A percentile compares a stretch with the other conserved stretches of the same genome.
Conservation (phyloP, 495 filamentous ascomycete species). For the Daldinia childiae region DNA sequence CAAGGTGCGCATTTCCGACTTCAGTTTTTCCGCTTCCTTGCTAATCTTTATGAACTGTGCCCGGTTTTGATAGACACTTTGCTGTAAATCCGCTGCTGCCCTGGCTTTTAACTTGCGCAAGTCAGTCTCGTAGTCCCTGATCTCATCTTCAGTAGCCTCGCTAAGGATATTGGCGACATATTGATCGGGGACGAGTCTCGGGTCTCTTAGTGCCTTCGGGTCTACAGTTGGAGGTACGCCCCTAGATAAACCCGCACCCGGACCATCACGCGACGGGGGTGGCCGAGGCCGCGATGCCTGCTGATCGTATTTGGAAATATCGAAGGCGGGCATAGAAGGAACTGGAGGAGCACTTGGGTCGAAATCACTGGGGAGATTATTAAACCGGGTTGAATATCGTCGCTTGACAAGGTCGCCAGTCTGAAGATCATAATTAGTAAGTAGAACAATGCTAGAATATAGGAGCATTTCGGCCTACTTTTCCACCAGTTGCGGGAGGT, state of each 20-base stretch:
- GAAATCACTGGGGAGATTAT: slow-evolving; percentile 74
- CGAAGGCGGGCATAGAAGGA: slow-evolving; percentile 67
- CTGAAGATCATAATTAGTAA: slow-evolving; percentile 21
- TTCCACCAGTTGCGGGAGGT: slow-evolving; percentile 54
- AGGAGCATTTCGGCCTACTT: slow-evolving; percentile 41
- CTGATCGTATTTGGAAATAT: slow-evolving; percentile 61
- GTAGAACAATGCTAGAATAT: neutral
- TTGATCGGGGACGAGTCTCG: slow-evolving; percentile 76
- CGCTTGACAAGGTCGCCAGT: slow-evolving; percentile 94
- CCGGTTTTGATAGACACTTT: slow-evolving; percentile 97
- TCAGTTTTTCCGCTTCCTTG: slow-evolving; percentile 97
- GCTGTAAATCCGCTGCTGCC: slow-evolving; percentile 88
- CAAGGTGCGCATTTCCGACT: slow-evolving; percentile 92
- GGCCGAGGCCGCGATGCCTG: slow-evolving; percentile 53
- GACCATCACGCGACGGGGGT: slow-evolving; percentile 58
- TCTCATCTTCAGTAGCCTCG: slow-evolving; percentile 94
- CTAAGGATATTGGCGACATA: slow-evolving; percentile 83
- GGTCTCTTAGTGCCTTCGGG: slow-evolving; percentile 78
- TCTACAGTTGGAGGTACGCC: slow-evolving; percentile 65
- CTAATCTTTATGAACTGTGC: slow-evolving; percentile 99
- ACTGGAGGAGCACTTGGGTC: slow-evolving; percentile 70
- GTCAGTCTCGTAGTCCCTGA: slow-evolving; percentile 79
- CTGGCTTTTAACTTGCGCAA: slow-evolving; percentile 82
- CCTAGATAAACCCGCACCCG: slow-evolving; percentile 36
- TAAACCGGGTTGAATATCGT: slow-evolving; percentile 91